phyloP scores from a whole-genome alignment of 805 yeast species.

The Starmerella asiatica region DNA sequence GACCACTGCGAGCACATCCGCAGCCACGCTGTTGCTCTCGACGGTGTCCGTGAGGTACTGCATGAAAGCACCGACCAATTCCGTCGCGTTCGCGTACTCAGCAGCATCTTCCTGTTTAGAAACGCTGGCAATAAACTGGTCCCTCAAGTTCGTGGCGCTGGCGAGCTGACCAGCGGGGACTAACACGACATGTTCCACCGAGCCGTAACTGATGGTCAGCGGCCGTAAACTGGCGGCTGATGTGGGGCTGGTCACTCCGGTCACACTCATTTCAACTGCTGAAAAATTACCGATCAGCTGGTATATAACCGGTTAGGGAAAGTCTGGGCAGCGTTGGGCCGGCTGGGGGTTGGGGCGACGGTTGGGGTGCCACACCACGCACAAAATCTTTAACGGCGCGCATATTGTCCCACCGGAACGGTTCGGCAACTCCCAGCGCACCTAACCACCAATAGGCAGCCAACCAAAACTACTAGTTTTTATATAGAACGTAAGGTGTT shows the following conservation, averaged over 20 bases:
- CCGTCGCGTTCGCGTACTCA: conserved; percentile 42
- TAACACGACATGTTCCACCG: conserved; percentile 74
- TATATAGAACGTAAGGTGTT: no score
- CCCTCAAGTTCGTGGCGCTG: conserved; percentile 73
- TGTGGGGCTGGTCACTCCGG: conserved; percentile 34
- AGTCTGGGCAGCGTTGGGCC: conserved; percentile 4
- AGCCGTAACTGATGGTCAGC: conserved; percentile 67
- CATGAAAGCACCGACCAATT: conserved; percentile 67
- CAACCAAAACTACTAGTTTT: no score
- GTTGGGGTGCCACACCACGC: no score
- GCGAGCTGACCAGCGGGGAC: conserved; percentile 73
- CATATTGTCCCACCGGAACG: no score
- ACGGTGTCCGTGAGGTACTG: conserved; percentile 35
- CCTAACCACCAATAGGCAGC: no score
- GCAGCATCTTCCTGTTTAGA: conserved; percentile 9
- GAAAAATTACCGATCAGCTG: not conserved
- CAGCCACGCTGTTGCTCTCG: conserved; percentile 22
- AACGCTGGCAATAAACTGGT: conserved; percentile 43
- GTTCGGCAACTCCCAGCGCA: no score
- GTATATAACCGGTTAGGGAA: conserved; percentile 1
- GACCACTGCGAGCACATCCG: conserved; percentile 55
- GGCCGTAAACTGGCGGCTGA: conserved; percentile 55
- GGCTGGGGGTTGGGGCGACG: not conserved
- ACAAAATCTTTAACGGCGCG: no score
- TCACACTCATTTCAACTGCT: conserved; percentile 18